Conservation (phyloP, 2,329 filamentous ascomycete genomes). For the Verruconis gallopava region DNA sequence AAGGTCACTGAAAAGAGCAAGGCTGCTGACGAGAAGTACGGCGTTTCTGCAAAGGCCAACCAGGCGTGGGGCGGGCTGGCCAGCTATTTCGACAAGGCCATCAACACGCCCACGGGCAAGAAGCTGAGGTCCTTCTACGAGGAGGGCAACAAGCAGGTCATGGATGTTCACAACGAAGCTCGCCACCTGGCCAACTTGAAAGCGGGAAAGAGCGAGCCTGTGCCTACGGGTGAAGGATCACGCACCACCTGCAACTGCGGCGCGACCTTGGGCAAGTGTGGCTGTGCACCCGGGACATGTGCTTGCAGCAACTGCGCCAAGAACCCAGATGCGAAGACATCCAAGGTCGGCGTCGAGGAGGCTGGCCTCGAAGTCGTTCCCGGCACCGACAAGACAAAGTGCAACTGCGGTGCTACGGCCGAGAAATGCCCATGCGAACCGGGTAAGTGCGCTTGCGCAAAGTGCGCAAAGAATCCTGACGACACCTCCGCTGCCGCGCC, state of each 20-base stretch:
- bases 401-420: slow-evolving; percentile 33
- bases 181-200: slow-evolving; percentile 79
- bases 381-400: slow-evolving; percentile 31
- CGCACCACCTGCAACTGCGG: slow-evolving; percentile 33
- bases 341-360: slow-evolving; percentile 21
- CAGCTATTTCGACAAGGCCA: slow-evolving; percentile 92
- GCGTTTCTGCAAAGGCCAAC: slow-evolving; percentile 61
- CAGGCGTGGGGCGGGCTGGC: slow-evolving; percentile 54
- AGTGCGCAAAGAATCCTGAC: slow-evolving; percentile 35
- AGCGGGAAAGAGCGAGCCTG: slow-evolving; percentile 34
- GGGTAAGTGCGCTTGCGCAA: slow-evolving; percentile 34
- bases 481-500: neutral
- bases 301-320: slow-evolving; percentile 11
- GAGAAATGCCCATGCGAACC: slow-evolving; percentile 32
- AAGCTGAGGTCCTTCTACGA: slow-evolving; percentile 82
- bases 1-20: slow-evolving; percentile 79
- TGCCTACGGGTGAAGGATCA: slow-evolving; percentile 35
- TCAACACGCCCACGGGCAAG: slow-evolving; percentile 75
- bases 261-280: slow-evolving; percentile 34
- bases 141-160: slow-evolving; percentile 71
- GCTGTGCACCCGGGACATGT: neutral
- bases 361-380: slow-evolving; percentile 25
- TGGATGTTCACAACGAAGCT: slow-evolving; percentile 89
- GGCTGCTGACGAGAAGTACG: slow-evolving; percentile 73
- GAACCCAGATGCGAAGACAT: slow-evolving; percentile 17